phyloP scores from a whole-genome alignment of 495 filamentous ascomycete genomes.

The Lasiosphaeris hirsuta region DNA sequence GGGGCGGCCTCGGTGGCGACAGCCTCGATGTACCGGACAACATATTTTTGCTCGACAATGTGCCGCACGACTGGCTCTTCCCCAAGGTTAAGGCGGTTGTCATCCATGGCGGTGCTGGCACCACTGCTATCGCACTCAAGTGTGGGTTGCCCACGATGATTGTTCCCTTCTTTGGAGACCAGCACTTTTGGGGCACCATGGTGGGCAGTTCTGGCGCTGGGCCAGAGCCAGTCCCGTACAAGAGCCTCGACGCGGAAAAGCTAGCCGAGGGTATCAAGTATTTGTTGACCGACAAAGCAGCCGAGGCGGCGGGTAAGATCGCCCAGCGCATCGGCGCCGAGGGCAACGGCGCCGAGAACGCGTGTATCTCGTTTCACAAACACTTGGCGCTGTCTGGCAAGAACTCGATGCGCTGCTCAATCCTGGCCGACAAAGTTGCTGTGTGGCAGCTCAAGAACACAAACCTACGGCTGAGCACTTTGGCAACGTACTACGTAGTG shows the following conservation, averaged over 20 bases:
- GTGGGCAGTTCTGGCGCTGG: constrained; percentile 64
- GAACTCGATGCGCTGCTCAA: constrained; percentile 63
- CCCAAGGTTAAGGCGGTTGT: constrained; percentile 57
- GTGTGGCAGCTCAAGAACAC: constrained; percentile 64
- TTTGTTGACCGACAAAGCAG: constrained; percentile 58
- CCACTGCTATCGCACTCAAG: constrained; percentile 62
- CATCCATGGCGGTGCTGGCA: constrained; percentile 66
- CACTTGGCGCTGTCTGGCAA: constrained; percentile 54
- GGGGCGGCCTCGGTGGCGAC: constrained; percentile 61
- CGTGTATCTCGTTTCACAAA: constrained; percentile 66
- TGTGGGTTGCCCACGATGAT: constrained; percentile 64
- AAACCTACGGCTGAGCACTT: constrained; percentile 54
- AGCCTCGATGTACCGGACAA: constrained; percentile 50
- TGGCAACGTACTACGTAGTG: constrained; percentile 65
- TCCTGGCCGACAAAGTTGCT: constrained; percentile 62
- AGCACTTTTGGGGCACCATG: constrained; percentile 82
- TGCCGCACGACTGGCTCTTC: constrained; percentile 68
- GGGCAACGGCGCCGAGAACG: constrained; percentile 70
- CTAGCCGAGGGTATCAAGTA: constrained; percentile 65
- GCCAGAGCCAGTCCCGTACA: constrained; percentile 68
- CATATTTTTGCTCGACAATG: constrained; percentile 62
- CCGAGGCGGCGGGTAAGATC: constrained; percentile 54
- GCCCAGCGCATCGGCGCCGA: constrained; percentile 61
- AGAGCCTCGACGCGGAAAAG: constrained; percentile 58
- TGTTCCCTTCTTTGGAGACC: constrained; percentile 69